These are phyloP conservation scores for Fusarium xylarioides DNA, from an alignment of 2,329 filamentous ascomycete genomes.

Conservation along the genomic window DNA sequence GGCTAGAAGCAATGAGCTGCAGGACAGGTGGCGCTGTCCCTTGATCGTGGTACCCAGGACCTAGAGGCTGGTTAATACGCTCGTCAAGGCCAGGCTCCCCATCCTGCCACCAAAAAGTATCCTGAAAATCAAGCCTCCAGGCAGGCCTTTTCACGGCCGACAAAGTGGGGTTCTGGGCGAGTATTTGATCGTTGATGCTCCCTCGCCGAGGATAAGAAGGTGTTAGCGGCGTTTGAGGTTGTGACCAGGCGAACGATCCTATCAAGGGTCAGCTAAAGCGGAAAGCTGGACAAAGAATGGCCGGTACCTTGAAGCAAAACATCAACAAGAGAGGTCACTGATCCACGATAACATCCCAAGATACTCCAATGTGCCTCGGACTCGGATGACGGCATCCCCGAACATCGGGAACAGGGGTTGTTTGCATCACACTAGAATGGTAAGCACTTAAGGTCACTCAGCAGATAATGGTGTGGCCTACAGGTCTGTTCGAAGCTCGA, in stretches of 20 bases:
- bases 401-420: slow-evolving; percentile 59
- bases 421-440: slow-evolving; percentile 59
- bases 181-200: slow-evolving; percentile 62
- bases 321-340: slow-evolving; percentile 58
- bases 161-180: slow-evolving; percentile 56
- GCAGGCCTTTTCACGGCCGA: slow-evolving; percentile 54
- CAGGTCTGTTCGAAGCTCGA: slow-evolving; percentile 56
- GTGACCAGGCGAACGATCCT: slow-evolving; percentile 59
- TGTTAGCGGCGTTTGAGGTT: slow-evolving; percentile 59
- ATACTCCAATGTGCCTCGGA: slow-evolving; percentile 57
- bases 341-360: slow-evolving; percentile 62
- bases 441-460: slow-evolving; percentile 15
- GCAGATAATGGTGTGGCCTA: slow-evolving; percentile 43
- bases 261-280: slow-evolving; percentile 16
- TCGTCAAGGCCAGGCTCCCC: slow-evolving; percentile 51
- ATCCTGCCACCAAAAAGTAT: slow-evolving; percentile 67
- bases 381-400: slow-evolving; percentile 49
- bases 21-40: slow-evolving; percentile 60
- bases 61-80: slow-evolving; percentile 23
- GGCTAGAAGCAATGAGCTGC: slow-evolving; percentile 60
- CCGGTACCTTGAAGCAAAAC: slow-evolving; percentile 60
- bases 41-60: slow-evolving; percentile 32
- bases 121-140: slow-evolving; percentile 60
- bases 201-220: slow-evolving; percentile 60
- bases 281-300: neutral